Evolutionary conservation across 2,329 filamentous ascomycete species (phyloP).

Genomic region (Dothiorella sarmentorum): DNA sequence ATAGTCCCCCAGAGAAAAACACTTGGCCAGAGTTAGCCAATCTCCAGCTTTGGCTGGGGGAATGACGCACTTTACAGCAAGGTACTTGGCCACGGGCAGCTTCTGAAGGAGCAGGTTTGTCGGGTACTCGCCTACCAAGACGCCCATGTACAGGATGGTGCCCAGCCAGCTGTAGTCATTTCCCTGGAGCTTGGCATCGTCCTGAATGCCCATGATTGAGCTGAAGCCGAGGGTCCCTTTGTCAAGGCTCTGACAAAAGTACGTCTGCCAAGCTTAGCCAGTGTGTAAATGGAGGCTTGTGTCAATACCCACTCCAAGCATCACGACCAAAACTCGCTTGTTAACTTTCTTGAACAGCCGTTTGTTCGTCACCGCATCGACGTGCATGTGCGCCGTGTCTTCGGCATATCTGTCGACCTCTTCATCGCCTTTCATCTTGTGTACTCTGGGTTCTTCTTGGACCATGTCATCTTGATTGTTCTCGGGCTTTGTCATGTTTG

Average conservation of each 20-base stretch:
- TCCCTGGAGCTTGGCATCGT: constrained; percentile 56
- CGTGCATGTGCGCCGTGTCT: constrained; percentile 2
- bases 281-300: background rate
- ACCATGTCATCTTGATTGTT: background rate
- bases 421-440: background rate
- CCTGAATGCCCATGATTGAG: constrained; percentile 60
- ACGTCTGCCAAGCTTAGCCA: constrained; percentile 27
- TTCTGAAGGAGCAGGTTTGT: constrained; percentile 56
- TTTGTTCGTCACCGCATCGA: constrained; percentile 23
- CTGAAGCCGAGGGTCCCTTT: constrained; percentile 61
- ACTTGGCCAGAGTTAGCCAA: background rate
- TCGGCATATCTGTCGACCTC: constrained; percentile 1
- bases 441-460: background rate
- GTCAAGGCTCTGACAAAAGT: constrained; percentile 62
- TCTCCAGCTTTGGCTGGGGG: too few species aligned
- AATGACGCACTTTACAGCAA: constrained; percentile 42
- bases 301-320: constrained; percentile 15
- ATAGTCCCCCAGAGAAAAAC: constrained; percentile 48
- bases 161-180: constrained; percentile 54
- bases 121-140: constrained; percentile 52
- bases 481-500: background rate
- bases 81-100: constrained; percentile 59
- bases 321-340: constrained; percentile 21
- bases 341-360: constrained; percentile 23
- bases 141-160: constrained; percentile 53